Conservation (phyloP, 192 early-diverging fungal species). For the Chytriomyces hyalinus region DNA sequence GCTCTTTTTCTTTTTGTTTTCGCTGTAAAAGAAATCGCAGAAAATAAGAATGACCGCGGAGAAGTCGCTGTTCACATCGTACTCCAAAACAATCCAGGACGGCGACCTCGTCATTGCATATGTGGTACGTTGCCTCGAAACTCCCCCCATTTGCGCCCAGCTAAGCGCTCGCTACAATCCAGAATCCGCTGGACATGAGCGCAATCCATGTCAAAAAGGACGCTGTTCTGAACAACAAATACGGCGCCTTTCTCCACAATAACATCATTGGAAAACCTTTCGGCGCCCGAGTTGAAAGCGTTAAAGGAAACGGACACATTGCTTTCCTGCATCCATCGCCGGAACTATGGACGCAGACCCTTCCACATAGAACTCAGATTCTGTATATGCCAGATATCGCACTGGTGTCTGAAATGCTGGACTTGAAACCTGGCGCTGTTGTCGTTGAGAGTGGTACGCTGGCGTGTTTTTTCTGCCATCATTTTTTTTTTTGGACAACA, state of each 20-base stretch:
- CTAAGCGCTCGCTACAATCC: not conserved
- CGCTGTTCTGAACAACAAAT: conserved; percentile 74
- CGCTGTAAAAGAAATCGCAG: not conserved
- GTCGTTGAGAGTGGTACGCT: conserved; percentile 84
- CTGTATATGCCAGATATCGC: conserved; percentile 95
- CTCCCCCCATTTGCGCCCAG: not conserved
- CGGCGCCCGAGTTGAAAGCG: conserved; percentile 69
- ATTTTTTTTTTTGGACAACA: not conserved
- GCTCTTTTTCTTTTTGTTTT: not conserved
- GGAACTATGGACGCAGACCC: conserved; percentile 90
- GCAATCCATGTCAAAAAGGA: conserved; percentile 66
- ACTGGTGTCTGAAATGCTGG: conserved; percentile 79
- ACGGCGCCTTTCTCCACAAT: conserved; percentile 78
- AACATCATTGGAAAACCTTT: conserved; percentile 88
- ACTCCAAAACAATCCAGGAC: conserved; percentile 60
- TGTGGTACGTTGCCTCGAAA: conserved; percentile 55
- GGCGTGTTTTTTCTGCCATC: not conserved
- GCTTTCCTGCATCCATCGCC: conserved; percentile 90
- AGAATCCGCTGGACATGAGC: conserved; percentile 76
- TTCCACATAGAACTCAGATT: conserved; percentile 97
- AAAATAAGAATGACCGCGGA: not conserved
- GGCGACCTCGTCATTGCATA: conserved; percentile 83
- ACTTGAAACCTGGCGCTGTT: conserved; percentile 80
- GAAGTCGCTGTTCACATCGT: conserved; percentile 29
- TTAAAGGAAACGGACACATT: conserved; percentile 32